A percentile compares a stretch with the other conserved stretches of the same genome.
phyloP scores from a whole-genome alignment of 2,329 filamentous ascomycete species.

The Xylariaceae sp. region DNA sequence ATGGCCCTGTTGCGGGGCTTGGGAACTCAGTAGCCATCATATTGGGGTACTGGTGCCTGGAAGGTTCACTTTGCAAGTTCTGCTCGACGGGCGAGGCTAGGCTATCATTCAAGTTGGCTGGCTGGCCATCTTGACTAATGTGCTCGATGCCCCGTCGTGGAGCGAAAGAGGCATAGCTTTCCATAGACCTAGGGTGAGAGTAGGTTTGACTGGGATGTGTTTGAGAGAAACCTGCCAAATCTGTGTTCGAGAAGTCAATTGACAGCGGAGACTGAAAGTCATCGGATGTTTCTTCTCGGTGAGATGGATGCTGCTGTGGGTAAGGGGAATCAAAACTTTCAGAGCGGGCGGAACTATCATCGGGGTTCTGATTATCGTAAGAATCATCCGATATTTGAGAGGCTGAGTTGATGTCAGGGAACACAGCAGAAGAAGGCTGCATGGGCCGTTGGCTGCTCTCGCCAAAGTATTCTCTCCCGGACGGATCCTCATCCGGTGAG shows the following conservation, averaged over 20 bases:
- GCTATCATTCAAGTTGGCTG: conserved; percentile 12
- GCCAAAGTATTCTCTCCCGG: conserved; percentile 29
- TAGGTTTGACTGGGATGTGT: conserved; percentile 16
- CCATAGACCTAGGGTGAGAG: conserved; percentile 20
- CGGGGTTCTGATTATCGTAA: conserved; percentile 23
- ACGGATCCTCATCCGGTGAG: conserved; percentile 31
- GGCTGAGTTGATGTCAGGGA: conserved; percentile 34
- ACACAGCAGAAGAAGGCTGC: conserved; percentile 43
- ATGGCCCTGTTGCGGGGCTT: conserved; percentile 21
- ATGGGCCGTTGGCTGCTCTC: conserved; percentile 38
- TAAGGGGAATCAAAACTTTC: conserved; percentile 18
- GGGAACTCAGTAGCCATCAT: conserved; percentile 24
- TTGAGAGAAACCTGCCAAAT: conserved; percentile 21
- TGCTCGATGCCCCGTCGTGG: conserved; percentile 6
- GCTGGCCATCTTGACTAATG: conserved; percentile 1
- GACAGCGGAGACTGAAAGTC: conserved; percentile 32
- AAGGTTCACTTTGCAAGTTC: conserved; percentile 21
- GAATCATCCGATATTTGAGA: conserved; percentile 22
- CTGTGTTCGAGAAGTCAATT: conserved; percentile 24
- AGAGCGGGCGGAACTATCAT: conserved; percentile 17
- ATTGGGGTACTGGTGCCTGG: conserved; percentile 23
- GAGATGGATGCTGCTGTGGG: conserved; percentile 12
- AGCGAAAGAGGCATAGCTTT: conserved; percentile 22
- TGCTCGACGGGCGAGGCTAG: conserved; percentile 30
- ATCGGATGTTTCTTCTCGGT: conserved; percentile 17